Evolutionary conservation across 257 asterid species (phyloP).

Genomic region (Gentiana straminea): DNA sequence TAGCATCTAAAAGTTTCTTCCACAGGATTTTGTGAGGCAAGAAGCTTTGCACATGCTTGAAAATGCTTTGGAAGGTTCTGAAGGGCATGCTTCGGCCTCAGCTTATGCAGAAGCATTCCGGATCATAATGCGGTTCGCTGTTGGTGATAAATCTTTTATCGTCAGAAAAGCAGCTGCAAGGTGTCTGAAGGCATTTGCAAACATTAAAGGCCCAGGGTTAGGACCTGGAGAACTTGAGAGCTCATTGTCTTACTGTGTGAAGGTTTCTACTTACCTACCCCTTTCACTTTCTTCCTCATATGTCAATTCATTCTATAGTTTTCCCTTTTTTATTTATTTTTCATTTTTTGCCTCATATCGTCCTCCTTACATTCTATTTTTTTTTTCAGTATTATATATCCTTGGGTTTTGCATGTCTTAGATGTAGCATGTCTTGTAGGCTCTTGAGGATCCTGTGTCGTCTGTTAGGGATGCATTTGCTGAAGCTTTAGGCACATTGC

Average conservation of each 20-base stretch:
- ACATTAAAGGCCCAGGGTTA: slow-evolving; percentile 89
- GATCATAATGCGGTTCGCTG: slow-evolving; percentile 59
- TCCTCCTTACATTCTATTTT: neutral
- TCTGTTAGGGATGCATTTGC: slow-evolving; percentile 92
- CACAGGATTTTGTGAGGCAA: slow-evolving; percentile 90
- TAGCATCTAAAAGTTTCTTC: slow-evolving; percentile 6
- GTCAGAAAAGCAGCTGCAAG: slow-evolving; percentile 97
- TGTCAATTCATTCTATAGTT: neutral
- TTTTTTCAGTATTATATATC: neutral
- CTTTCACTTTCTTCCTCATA: neutral
- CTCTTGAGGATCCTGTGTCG: slow-evolving; percentile 79
- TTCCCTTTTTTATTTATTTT: neutral
- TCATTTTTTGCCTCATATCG: no score
- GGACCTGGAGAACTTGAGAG: slow-evolving; percentile 85
- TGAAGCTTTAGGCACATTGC: slow-evolving; percentile 89
- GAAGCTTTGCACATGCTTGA: slow-evolving; percentile 96
- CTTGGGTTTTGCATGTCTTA: slow-evolving; percentile 6
- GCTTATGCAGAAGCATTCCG: slow-evolving; percentile 89
- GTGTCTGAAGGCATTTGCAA: slow-evolving; percentile 88
- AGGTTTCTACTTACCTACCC: slow-evolving; percentile 35
- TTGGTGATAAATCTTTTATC: slow-evolving; percentile 67
- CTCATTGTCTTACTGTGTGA: slow-evolving; percentile 71
- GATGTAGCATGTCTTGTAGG: slow-evolving; percentile 31
- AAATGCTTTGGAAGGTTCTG: slow-evolving; percentile 95
- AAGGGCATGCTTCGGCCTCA: slow-evolving; percentile 69